Evolutionary conservation across 2,329 filamentous ascomycete species (phyloP).

Genomic region (Xylariaceae sp.): DNA sequence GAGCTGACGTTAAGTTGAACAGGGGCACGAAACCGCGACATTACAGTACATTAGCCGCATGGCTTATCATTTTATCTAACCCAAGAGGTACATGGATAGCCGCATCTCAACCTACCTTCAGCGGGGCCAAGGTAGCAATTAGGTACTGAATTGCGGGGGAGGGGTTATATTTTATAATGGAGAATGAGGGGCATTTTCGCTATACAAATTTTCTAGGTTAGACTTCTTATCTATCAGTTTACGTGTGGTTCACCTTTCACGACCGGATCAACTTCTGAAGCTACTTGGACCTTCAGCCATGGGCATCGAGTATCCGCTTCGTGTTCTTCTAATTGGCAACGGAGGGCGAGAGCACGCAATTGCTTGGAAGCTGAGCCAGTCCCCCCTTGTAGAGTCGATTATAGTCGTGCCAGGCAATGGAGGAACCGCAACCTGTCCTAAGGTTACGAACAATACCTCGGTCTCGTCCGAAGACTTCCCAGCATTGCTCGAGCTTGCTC

Average conservation of each 20-base stretch:
- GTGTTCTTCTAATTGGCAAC: constrained; percentile 86
- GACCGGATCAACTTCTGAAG: not conserved
- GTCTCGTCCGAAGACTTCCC: constrained; percentile 78
- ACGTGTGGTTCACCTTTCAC: not conserved
- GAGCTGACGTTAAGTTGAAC: not conserved
- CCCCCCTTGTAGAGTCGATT: constrained; percentile 76
- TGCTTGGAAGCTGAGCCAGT: constrained; percentile 91
- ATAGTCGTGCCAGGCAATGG: constrained; percentile 78
- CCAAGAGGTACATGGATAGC: too few relatives aligned
- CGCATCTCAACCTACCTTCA: not conserved
- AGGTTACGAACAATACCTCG: constrained; percentile 70
- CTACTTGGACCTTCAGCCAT: constrained; percentile 23
- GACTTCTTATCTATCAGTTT: too few relatives aligned
- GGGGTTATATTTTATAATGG: constrained; percentile 30
- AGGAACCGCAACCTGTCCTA: constrained; percentile 72
- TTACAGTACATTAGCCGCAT: constrained; percentile 24
- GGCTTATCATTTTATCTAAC: constrained; percentile 5
- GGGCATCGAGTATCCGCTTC: constrained; percentile 47
- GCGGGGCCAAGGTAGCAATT: constrained; percentile 1
- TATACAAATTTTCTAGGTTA: constrained; percentile 13
- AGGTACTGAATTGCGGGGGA: constrained; percentile 31
- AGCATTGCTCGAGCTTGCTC: constrained; percentile 74
- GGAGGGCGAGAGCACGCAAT: constrained; percentile 93
- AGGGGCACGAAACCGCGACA: too few relatives aligned
- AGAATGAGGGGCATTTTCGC: constrained; percentile 33